These are phyloP conservation scores for Immersiella caudata DNA, from an alignment of 495 filamentous ascomycete species.

Conservation along the genomic window DNA sequence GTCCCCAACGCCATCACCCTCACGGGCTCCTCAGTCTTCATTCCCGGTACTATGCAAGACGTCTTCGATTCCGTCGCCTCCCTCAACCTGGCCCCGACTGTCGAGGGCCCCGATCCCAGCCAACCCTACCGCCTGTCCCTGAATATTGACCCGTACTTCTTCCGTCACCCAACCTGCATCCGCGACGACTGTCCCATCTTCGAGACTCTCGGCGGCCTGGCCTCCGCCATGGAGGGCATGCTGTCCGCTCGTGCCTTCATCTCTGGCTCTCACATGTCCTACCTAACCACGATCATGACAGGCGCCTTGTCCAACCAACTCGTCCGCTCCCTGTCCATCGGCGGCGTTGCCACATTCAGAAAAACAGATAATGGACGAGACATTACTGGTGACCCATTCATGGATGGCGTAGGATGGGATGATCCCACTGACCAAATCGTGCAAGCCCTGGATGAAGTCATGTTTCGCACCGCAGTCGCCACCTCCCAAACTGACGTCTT, in stretches of 20 bases:
- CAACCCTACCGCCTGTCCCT: constrained; percentile 12
- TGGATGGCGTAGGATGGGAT: constrained; percentile 1
- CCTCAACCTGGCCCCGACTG: not conserved
- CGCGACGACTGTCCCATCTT: not conserved
- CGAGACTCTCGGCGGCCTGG: not conserved
- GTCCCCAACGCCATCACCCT: not conserved
- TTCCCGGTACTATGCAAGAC: not conserved
- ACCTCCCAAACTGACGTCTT: not conserved
- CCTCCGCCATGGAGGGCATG: not conserved
- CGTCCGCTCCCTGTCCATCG: not conserved
- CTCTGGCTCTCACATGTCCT: too few species aligned
- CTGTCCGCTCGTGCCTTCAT: not conserved
- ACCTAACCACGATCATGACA: not conserved
- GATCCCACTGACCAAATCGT: not conserved
- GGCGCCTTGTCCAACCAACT: constrained; percentile 6
- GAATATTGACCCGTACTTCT: not conserved
- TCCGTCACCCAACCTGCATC: not conserved
- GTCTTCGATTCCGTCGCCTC: not conserved
- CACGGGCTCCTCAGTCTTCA: not conserved
- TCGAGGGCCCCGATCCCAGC: not conserved
- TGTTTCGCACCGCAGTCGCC: constrained; percentile 12
- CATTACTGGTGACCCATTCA: too few species aligned
- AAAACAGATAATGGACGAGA: too few species aligned
- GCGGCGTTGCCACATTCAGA: not conserved
- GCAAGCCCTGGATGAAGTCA: constrained; percentile 5